These are phyloP conservation scores for Spinacia oleracea DNA, from an alignment of 179 eudicot species.

Conservation along the genomic window DNA sequence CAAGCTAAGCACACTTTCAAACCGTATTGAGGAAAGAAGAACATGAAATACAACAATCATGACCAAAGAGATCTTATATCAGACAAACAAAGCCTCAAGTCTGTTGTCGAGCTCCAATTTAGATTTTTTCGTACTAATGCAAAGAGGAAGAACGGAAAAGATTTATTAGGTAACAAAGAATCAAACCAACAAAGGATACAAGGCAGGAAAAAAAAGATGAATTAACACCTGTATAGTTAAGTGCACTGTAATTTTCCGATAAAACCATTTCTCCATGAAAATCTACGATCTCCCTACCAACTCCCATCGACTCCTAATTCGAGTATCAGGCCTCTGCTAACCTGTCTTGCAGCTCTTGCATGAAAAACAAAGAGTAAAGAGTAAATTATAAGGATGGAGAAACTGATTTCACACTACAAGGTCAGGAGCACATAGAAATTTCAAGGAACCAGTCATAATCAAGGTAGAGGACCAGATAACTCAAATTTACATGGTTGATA, in stretches of 20 bases:
- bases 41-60: background rate
- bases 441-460: background rate
- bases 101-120: too few species aligned
- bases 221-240: conserved; percentile 70
- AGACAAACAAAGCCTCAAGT: too few species aligned
- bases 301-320: conserved; percentile 49
- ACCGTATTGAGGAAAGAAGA: background rate
- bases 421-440: background rate
- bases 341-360: conserved; percentile 65
- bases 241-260: conserved; percentile 79
- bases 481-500: background rate
- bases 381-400: background rate
- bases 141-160: background rate
- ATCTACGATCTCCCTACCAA: conserved; percentile 69
- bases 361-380: conserved; percentile 12
- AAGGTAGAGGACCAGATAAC: background rate
- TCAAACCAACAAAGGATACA: background rate
- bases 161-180: background rate
- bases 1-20: background rate
- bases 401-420: background rate
- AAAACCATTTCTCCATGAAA: conserved; percentile 89
- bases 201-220: background rate
- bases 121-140: too few species aligned
- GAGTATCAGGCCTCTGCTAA: conserved; percentile 46
- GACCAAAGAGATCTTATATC: background rate